Evolutionary conservation across 2,329 filamentous ascomycete species (phyloP), one percentile per base, ranked within the genome.

Genomic region (Colletotrichum filicis): DNA sequence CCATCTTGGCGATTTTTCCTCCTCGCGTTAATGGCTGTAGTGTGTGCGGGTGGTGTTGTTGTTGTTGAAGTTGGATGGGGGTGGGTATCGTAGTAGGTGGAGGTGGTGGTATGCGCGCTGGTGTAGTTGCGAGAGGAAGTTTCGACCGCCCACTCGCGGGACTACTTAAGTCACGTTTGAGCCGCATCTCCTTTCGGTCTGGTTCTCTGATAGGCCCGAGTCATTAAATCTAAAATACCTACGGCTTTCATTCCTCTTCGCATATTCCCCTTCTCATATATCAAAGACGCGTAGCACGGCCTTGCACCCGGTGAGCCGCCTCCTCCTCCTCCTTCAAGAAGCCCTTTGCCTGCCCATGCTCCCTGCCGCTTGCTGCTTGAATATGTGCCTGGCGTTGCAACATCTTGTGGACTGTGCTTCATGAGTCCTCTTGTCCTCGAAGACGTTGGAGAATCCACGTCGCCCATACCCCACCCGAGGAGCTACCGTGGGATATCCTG

Each of bases 1-100:
- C 83, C 89, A 91, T 91, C 80, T 80, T 86, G 49, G n/a, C n/a
- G 14, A 49, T 46, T 42, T 56, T 64, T 66, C 19, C 42, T 52
- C 37, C 37, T 46, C 42, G 70, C 42, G 57, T 24, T 35, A 56
- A 64, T 70, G 60, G 65, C 28, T 65, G 55, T 12, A 26, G 35
- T 53, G 56, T 59, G 71, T 42, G 55, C 22, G 60, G 22, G 60
- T 57, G 49, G 57, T 52, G 53, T 22, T 28, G 6, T n/a, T 28
- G 6, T 26, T 63, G 58, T 55, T 24, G 58, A 52, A 37, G 57
- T 66, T 63, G 32, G 52, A 52, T 66, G 53, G 56, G 64, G 70
- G 76, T 78, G 77, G 74, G 74, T 76, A 75, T 78, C 76, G 77
- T 76, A 75, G 77, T 76, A 77, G 66, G 78, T 78, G 75, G 74